Percentiles rank a stretch among this genome's conserved stretches.
phyloP scores from a whole-genome alignment of 441 rosid genomes.

The Erodium texanum region DNA sequence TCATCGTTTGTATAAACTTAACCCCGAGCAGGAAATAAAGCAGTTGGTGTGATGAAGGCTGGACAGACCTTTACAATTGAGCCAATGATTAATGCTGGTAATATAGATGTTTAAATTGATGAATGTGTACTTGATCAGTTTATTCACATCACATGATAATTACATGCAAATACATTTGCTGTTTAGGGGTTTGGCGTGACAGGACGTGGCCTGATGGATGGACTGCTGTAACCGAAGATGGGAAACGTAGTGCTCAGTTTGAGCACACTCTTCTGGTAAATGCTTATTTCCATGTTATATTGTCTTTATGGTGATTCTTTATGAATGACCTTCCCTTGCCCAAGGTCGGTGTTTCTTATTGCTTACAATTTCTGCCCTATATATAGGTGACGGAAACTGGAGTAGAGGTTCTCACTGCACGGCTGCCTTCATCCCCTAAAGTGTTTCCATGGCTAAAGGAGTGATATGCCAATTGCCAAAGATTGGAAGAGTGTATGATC shows the following conservation, averaged over 20 bases:
- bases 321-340: not conserved
- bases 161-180: not conserved
- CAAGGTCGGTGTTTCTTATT: not conserved
- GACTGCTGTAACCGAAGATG: constrained; percentile 91
- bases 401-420: constrained; percentile 78
- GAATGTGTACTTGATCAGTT: not conserved
- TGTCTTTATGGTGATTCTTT: not conserved
- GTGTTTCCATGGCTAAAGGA: constrained; percentile 66
- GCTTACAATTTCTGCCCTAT: not conserved
- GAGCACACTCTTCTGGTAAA: constrained; percentile 89
- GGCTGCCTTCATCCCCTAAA: constrained; percentile 70
- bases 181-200: constrained; percentile 71
- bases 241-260: constrained; percentile 93
- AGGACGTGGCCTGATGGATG: constrained; percentile 97
- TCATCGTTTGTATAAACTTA: constrained; percentile 27
- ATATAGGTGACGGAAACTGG: constrained; percentile 82
- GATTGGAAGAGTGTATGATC: not conserved
- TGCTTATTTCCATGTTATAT: not conserved
- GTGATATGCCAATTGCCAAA: not conserved
- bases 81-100: constrained; percentile 97
- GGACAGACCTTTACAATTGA: constrained; percentile 95
- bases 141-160: not conserved
- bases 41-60: constrained; percentile 93
- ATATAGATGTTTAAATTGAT: constrained; percentile 4
- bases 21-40: constrained; percentile 68